Percentiles rank a stretch among this genome's conserved stretches.
phyloP scores from a whole-genome alignment of 192 early-diverging fungal genomes.

The Umbelopsis sp. region DNA sequence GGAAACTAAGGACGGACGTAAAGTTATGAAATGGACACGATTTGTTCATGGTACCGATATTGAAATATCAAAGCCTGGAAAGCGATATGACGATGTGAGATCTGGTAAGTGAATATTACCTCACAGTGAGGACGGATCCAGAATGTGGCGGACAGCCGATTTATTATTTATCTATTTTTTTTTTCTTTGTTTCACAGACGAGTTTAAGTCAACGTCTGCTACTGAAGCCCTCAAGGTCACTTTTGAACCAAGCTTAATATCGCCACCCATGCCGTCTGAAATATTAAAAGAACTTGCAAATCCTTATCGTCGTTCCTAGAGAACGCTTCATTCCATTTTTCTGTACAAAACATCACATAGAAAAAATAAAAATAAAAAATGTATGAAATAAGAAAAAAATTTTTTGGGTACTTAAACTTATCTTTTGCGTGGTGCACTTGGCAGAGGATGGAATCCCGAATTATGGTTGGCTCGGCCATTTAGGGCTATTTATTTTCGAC shows the following conservation, averaged over 20 bases:
- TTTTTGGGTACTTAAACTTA: neutral
- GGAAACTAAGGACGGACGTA: slow-evolving; percentile 27
- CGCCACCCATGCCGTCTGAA: slow-evolving; percentile 29
- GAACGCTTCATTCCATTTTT: neutral
- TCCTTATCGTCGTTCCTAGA: slow-evolving; percentile 20
- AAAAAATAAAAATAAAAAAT: neutral
- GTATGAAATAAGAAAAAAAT: neutral
- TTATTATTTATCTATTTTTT: neutral
- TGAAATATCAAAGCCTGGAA: slow-evolving; percentile 36
- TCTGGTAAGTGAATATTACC: slow-evolving; percentile 23
- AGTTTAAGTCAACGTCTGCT: slow-evolving; percentile 30
- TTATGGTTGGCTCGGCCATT: neutral
- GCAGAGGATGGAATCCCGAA: neutral
- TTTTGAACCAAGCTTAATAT: slow-evolving; percentile 12
- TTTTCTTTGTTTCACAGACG: slow-evolving; percentile 19
- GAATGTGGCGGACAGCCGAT: neutral
- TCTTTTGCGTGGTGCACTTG: neutral
- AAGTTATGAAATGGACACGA: slow-evolving; percentile 32
- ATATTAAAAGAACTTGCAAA: slow-evolving; percentile 35
- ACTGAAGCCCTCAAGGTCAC: slow-evolving; percentile 30
- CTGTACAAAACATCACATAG: neutral
- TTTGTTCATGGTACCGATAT: slow-evolving; percentile 43
- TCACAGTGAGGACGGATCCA: neutral
- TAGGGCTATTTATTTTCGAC: neutral
- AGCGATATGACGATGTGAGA: slow-evolving; percentile 34